A percentile compares a stretch with the other conserved stretches of the same genome.
Evolutionary conservation across 2,329 filamentous ascomycete genomes (phyloP).

Genomic region (Penicillium hesseltinei): DNA sequence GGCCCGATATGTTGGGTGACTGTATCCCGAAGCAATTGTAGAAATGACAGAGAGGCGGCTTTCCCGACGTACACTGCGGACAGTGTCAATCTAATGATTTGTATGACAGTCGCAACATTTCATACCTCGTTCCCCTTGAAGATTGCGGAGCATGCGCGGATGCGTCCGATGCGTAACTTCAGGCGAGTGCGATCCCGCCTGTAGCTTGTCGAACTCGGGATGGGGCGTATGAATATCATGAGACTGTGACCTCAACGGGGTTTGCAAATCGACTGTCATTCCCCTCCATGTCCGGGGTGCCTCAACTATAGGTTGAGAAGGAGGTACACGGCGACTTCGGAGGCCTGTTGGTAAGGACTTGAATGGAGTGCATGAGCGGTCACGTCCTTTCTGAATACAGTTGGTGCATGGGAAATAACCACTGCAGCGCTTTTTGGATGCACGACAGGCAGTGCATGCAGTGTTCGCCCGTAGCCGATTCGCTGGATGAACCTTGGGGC

Average conservation of each 20-base stretch:
- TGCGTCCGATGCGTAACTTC: constrained; percentile 33
- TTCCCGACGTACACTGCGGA: constrained; percentile 32
- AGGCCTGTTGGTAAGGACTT: constrained; percentile 28
- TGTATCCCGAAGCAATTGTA: constrained; percentile 53
- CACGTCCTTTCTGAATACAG: constrained; percentile 47
- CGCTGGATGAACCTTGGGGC: constrained; percentile 51
- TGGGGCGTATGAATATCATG: background rate
- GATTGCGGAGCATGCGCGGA: constrained; percentile 51
- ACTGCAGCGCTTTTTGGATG: constrained; percentile 53
- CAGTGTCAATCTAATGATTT: constrained; percentile 48
- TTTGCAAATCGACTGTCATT: background rate
- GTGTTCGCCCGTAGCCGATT: constrained; percentile 51
- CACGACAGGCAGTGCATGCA: constrained; percentile 50
- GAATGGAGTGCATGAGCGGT: constrained; percentile 37
- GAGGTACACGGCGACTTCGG: constrained; percentile 11
- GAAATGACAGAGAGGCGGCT: constrained; percentile 51
- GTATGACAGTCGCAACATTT: background rate
- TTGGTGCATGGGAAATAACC: constrained; percentile 50
- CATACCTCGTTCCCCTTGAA: constrained; percentile 53
- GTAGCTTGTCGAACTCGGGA: constrained; percentile 1
- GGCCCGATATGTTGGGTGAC: constrained; percentile 53
- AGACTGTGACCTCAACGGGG: constrained; percentile 1
- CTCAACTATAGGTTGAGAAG: background rate
- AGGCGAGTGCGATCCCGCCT: constrained; percentile 24
- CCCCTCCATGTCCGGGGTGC: no score